phyloP scores from a whole-genome alignment of 306 rosid species.

The cucumber (Cucumis sativus) region DNA sequence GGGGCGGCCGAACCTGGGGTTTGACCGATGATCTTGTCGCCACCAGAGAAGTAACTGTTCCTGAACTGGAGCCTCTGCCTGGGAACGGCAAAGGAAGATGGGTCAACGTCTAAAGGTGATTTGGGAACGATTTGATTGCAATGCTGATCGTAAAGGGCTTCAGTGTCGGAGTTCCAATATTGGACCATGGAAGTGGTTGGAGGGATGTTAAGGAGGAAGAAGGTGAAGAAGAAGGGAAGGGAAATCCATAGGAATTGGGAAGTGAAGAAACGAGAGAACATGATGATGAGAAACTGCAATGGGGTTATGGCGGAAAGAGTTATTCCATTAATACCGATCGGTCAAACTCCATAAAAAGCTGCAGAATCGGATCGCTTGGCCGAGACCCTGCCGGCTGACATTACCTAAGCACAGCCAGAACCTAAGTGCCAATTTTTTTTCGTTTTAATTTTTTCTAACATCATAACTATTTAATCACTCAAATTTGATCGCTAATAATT shows the following conservation, averaged over 20 bases:
- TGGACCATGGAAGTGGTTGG: neutral
- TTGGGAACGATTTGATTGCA: slow-evolving; percentile 46
- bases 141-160: slow-evolving; percentile 24
- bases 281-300: neutral
- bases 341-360: slow-evolving; percentile 1
- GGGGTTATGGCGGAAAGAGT: neutral
- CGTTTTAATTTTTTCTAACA: too few species aligned
- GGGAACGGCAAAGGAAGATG: neutral
- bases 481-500: too few species aligned
- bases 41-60: slow-evolving; percentile 47
- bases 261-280: neutral
- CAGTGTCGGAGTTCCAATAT: neutral
- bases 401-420: neutral
- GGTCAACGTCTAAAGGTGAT: slow-evolving; percentile 1
- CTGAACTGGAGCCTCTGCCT: slow-evolving; percentile 16
- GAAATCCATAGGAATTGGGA: neutral
- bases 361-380: neutral
- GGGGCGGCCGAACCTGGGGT: slow-evolving; percentile 1
- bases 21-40: slow-evolving; percentile 31
- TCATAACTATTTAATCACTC: too few species aligned
- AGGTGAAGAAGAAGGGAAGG: slow-evolving; percentile 8
- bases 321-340: neutral
- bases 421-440: neutral
- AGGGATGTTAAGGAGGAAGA: slow-evolving; percentile 12
- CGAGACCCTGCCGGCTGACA: neutral